These are phyloP conservation scores for Ehretia macrophylla DNA, from an alignment of 257 asterid species.

Conservation along the genomic window DNA sequence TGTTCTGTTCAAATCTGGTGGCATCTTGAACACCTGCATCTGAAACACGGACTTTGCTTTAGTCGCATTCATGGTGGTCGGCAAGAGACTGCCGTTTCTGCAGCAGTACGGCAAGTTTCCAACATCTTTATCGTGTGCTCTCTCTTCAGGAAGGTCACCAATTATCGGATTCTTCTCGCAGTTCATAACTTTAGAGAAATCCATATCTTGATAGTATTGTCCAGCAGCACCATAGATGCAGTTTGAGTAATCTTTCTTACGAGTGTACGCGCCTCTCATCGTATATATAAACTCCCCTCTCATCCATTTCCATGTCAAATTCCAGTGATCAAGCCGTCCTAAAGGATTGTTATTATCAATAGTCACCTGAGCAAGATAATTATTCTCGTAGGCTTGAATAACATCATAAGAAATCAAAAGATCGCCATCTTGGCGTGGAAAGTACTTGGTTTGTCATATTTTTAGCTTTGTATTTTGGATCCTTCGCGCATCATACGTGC, in stretches of 20 bases:
- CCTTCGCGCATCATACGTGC: constrained; percentile 41
- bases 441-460: constrained; percentile 13
- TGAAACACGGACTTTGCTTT: constrained; percentile 46
- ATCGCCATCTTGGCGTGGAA: constrained; percentile 46
- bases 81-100: constrained; percentile 52
- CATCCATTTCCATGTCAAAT: constrained; percentile 68
- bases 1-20: constrained; percentile 46
- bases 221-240: constrained; percentile 65
- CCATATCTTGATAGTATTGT: constrained; percentile 27
- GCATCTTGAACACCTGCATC: constrained; percentile 70
- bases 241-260: constrained; percentile 31
- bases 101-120: constrained; percentile 66
- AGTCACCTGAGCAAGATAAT: constrained; percentile 58
- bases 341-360: constrained; percentile 47
- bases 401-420: constrained; percentile 57
- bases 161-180: constrained; percentile 54
- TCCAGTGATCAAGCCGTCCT: constrained; percentile 53
- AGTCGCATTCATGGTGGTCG: constrained; percentile 41
- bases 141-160: constrained; percentile 54
- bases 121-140: constrained; percentile 41
- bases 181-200: constrained; percentile 42
- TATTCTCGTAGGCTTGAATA: no score
- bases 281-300: constrained; percentile 55
- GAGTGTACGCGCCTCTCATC: constrained; percentile 62
- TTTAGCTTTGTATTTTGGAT: constrained; percentile 16